phyloP scores from a whole-genome alignment of 768 basidiomycete species.

The Hemileccinum rubropunctum region DNA sequence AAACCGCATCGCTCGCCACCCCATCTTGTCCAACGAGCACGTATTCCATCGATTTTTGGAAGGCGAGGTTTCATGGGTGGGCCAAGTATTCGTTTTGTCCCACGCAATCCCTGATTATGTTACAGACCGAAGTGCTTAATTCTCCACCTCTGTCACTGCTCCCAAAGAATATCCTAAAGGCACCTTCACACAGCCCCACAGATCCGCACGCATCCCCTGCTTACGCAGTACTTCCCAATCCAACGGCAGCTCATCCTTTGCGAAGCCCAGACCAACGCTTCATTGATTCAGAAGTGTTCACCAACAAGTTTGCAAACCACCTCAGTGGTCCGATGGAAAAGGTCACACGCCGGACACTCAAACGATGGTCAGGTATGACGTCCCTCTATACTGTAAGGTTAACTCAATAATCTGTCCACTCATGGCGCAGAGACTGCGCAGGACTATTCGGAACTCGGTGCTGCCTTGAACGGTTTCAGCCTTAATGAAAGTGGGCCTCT shows the following conservation, averaged over 20 bases:
- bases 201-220: conserved; percentile 69
- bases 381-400: conserved; percentile 1
- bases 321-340: conserved; percentile 93
- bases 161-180: conserved; percentile 94
- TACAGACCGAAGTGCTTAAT: conserved; percentile 85
- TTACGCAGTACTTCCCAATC: conserved; percentile 85
- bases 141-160: conserved; percentile 88
- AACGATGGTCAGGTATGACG: conserved; percentile 86
- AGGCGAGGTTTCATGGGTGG: conserved; percentile 93
- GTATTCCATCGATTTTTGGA: conserved; percentile 96
- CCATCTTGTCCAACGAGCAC: conserved; percentile 94
- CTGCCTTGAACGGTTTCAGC: conserved; percentile 89
- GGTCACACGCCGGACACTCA: conserved; percentile 86
- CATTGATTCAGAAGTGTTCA: conserved; percentile 93
- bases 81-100: conserved; percentile 21
- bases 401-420: conserved; percentile 2
- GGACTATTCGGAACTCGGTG: conserved; percentile 89
- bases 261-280: conserved; percentile 93
- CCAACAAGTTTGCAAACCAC: conserved; percentile 92
- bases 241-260: conserved; percentile 85
- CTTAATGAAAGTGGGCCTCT: conserved; percentile 76
- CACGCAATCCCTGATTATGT: conserved; percentile 5
- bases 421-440: conserved; percentile 63
- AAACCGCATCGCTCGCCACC: conserved; percentile 84
- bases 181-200: conserved; percentile 92